phyloP scores from a whole-genome alignment of 208 protist genomes.

The Giardia muris region DNA sequence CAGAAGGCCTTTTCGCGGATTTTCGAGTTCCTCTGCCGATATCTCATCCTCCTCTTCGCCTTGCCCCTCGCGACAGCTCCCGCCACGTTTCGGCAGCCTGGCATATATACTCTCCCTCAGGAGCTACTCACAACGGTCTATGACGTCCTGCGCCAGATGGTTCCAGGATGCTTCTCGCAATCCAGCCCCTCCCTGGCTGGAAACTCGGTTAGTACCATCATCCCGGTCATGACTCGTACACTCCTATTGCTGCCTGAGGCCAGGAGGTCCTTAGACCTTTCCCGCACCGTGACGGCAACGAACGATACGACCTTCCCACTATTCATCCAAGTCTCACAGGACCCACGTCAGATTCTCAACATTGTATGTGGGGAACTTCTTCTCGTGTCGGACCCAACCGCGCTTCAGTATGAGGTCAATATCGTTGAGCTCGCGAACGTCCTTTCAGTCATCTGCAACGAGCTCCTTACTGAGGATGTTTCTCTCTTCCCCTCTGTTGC shows the following conservation, averaged over 20 bases:
- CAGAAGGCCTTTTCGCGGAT: not conserved
- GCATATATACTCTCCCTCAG: not conserved
- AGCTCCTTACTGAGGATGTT: not conserved
- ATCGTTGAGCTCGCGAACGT: not conserved
- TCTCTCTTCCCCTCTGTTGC: not conserved
- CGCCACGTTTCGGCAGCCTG: not conserved
- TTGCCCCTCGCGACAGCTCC: not conserved
- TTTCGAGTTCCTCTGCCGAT: not conserved
- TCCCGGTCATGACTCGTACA: not conserved
- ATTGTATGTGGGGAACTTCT: not conserved
- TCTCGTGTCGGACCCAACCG: not conserved
- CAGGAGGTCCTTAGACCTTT: not conserved
- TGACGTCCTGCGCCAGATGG: not conserved
- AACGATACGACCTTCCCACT: not conserved
- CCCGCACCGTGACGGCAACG: not conserved
- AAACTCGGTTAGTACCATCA: not conserved
- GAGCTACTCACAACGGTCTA: not conserved
- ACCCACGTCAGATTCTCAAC: not conserved
- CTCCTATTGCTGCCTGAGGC: not conserved
- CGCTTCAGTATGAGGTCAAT: not conserved
- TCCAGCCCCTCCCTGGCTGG: not conserved
- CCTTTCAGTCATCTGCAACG: not conserved
- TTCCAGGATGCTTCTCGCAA: not conserved
- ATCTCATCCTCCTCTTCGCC: not conserved
- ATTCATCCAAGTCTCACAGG: not conserved